Base-by-base conservation (phyloP, 2,329 filamentous ascomycete species). In the Polytolypa hystricis region DNA sequence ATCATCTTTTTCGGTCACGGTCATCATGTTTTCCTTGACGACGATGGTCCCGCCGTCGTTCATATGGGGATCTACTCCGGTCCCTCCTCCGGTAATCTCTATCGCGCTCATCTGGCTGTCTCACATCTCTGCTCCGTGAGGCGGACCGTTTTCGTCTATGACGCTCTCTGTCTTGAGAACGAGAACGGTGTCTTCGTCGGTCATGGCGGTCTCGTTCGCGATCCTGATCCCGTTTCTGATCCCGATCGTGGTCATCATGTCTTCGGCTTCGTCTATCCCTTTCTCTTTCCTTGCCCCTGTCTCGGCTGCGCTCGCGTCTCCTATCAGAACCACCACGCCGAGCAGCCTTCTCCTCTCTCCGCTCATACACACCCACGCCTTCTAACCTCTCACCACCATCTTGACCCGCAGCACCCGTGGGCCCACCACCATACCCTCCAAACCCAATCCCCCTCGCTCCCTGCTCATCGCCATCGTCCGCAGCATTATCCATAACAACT, bases 181-280 rank as follows among this genome's bases (percentile, higher is more conserved):
- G 27, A 5, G 37, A 42, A 19, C 42, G 37, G 28, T 42, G 33
- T 29, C 33, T 29, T 40, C 25, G 40, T 16, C 25, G 38, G 12
- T 33, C 40, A 36, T 38, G 38, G 11, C 34, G 30, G 21, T 35
- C 50, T 47, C 28, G 53, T 17, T 20, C 33, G 6, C 7, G 16
- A 15, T 33, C 31, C 4, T 56, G 49, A 32, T 55, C 55, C 39
- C 55, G 53, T 31, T 53, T 53, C 30, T 52, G 51, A 40, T 51
- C 51, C 18, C 48, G 47, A 26, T 51, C 47, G 36, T 48, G 41
- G 29, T 58, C 53, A 30, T 52, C 49, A 29, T 47, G 50, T 33
- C 50, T 48, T 33, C 47, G 49, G 26, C 70, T 37, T 66, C 72
- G 52, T 67, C 74, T 12, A 65, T 74, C 23, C 64, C 48, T 45